A percentile compares a stretch with the other conserved stretches of the same genome.
These are phyloP conservation scores for Vicia villosa DNA, from an alignment of 306 rosid genomes.

Conservation along the genomic window DNA sequence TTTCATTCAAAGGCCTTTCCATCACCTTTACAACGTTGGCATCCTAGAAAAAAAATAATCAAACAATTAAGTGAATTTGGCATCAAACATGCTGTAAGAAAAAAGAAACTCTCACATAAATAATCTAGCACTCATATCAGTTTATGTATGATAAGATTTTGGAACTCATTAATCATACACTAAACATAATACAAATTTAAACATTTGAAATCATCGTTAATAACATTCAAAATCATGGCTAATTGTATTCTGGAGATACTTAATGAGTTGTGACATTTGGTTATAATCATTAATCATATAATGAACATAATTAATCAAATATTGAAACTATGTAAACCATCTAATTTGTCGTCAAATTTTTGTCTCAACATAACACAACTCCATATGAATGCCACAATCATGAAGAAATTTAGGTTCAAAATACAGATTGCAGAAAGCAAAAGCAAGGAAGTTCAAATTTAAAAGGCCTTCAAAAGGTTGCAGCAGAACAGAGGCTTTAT, in stretches of 20 bases:
- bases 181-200: too few relatives aligned
- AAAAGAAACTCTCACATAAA: slow-evolving; percentile 1
- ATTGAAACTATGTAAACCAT: too few relatives aligned
- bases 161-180: too few relatives aligned
- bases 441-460: neutral
- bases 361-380: too few relatives aligned
- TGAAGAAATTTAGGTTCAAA: slow-evolving; percentile 1
- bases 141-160: too few relatives aligned
- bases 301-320: too few relatives aligned
- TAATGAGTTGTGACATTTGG: too few relatives aligned
- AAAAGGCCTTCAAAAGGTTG: slow-evolving; percentile 11
- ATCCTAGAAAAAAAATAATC: slow-evolving; percentile 56
- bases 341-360: too few relatives aligned
- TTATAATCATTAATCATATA: too few relatives aligned
- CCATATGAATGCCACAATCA: neutral
- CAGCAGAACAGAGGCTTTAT: neutral
- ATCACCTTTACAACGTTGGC: slow-evolving; percentile 87
- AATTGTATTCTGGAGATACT: too few relatives aligned
- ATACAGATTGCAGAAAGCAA: slow-evolving; percentile 15
- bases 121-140: neutral
- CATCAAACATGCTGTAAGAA: neutral
- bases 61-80: slow-evolving; percentile 30
- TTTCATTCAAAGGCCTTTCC: slow-evolving; percentile 86
- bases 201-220: too few relatives aligned
- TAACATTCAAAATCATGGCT: too few relatives aligned